phyloP scores from a whole-genome alignment of 2,329 filamentous ascomycete genomes.

The Colletotrichum cordylinicola region DNA sequence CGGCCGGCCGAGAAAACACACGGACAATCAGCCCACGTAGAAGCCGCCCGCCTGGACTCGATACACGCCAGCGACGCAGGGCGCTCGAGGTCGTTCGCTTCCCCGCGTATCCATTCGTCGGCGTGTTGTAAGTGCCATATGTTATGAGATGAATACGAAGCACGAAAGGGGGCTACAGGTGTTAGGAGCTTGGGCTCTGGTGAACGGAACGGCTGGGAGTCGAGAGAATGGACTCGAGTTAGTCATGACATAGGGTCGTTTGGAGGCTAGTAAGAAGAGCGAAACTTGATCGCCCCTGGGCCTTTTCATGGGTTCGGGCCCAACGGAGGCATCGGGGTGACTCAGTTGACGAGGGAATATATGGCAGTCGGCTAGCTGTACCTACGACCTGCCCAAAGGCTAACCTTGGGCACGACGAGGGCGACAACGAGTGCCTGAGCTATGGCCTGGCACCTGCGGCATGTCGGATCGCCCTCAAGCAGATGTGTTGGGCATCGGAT shows the following conservation, averaged over 20 bases:
- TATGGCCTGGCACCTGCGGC: not conserved
- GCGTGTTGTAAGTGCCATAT: not conserved
- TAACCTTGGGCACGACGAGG: not conserved
- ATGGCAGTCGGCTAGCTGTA: not conserved
- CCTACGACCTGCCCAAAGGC: not conserved
- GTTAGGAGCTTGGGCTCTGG: not conserved
- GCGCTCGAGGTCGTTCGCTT: not conserved
- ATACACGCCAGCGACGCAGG: constrained; percentile 1
- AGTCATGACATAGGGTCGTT: not conserved
- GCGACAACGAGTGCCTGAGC: not conserved
- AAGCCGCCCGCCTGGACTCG: not conserved
- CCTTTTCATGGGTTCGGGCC: not conserved
- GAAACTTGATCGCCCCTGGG: not conserved
- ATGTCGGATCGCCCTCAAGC: not conserved
- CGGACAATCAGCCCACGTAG: constrained; percentile 4
- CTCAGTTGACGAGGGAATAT: not conserved
- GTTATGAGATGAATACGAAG: not conserved
- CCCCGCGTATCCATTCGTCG: constrained; percentile 14
- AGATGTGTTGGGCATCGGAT: not conserved
- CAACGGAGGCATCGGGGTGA: not conserved
- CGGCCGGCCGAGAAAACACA: not conserved
- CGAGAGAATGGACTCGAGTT: not conserved
- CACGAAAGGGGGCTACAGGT: not conserved
- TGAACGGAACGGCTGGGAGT: not conserved
- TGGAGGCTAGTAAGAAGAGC: not conserved